A percentile compares a stretch with the other conserved stretches of the same genome.
Evolutionary conservation across 495 filamentous ascomycete species (phyloP).

Genomic region (Cercophora samala): DNA sequence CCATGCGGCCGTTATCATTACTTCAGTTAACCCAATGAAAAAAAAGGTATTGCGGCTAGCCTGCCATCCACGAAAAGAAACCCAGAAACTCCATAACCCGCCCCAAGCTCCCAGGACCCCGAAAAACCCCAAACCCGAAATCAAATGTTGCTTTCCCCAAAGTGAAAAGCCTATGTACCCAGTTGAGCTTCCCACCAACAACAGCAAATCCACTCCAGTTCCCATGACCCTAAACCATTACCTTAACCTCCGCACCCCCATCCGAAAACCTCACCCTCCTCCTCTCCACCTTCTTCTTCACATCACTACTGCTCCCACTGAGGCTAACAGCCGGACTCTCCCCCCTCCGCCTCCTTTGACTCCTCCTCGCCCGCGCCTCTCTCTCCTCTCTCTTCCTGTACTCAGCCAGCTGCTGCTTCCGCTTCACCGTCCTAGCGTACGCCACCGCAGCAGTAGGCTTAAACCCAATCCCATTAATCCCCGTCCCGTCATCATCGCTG

Average conservation of each 20-base stretch:
- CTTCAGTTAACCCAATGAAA: background rate
- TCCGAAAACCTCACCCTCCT: slow-evolving; percentile 37
- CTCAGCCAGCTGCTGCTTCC: slow-evolving; percentile 77
- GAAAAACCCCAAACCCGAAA: background rate
- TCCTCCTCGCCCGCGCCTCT: slow-evolving; percentile 75
- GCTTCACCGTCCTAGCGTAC: slow-evolving; percentile 67
- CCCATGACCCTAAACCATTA: slow-evolving; percentile 15
- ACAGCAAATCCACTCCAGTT: background rate
- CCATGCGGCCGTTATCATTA: background rate
- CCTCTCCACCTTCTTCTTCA: slow-evolving; percentile 25
- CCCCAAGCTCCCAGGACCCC: background rate
- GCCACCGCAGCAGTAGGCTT: slow-evolving; percentile 82
- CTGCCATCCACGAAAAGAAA: background rate
- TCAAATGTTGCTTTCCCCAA: background rate
- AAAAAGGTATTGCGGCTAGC: background rate
- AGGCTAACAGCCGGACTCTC: slow-evolving; percentile 7
- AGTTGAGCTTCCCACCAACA: background rate
- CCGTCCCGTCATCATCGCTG: slow-evolving; percentile 72
- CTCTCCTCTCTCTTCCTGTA: slow-evolving; percentile 78
- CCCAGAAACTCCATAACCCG: background rate
- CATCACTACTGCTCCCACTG: slow-evolving; percentile 38
- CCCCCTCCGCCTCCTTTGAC: slow-evolving; percentile 55
- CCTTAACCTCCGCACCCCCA: slow-evolving; percentile 3
- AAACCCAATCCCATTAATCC: slow-evolving; percentile 89
- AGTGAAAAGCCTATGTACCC: background rate